Conservation (phyloP, 2,329 filamentous ascomycete genomes). For the Colletotrichum chrysophilum region DNA sequence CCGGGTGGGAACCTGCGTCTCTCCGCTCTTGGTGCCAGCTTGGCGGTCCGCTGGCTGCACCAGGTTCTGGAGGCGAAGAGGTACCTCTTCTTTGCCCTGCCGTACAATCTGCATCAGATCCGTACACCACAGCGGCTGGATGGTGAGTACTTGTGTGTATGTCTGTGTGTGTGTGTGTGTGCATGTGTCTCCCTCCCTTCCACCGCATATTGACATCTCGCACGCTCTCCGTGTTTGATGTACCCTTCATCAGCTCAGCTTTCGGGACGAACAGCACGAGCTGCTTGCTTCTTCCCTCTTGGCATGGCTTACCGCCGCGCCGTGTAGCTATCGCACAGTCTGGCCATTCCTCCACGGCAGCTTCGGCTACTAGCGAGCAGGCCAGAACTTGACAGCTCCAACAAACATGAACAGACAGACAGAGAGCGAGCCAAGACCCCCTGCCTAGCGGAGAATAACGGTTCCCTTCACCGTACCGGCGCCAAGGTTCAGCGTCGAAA, state of each 20-base stretch:
- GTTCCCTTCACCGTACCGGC: background rate
- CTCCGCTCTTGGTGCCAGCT: conserved; percentile 15
- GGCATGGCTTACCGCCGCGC: background rate
- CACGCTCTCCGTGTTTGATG: background rate
- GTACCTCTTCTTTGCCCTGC: background rate
- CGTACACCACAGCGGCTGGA: background rate
- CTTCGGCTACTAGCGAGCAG: background rate
- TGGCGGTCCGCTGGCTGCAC: conserved; percentile 4
- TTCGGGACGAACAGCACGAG: background rate
- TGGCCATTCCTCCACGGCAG: background rate
- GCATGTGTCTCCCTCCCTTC: background rate
- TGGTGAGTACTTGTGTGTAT: background rate
- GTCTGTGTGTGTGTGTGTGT: background rate
- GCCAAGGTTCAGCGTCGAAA: background rate
- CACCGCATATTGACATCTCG: background rate
- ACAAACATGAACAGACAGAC: background rate
- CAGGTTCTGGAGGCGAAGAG: background rate
- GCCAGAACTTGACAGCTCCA: background rate
- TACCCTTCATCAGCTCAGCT: background rate
- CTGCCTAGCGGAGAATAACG: background rate
- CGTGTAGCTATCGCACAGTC: background rate
- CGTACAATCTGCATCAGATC: background rate
- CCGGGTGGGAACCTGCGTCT: conserved; percentile 12
- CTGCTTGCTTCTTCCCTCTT: background rate
- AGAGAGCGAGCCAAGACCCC: background rate